A percentile compares a stretch with the other conserved stretches of the same genome.
phyloP scores from a whole-genome alignment of 2,329 filamentous ascomycete genomes.

The Trichoderma hamatum region DNA sequence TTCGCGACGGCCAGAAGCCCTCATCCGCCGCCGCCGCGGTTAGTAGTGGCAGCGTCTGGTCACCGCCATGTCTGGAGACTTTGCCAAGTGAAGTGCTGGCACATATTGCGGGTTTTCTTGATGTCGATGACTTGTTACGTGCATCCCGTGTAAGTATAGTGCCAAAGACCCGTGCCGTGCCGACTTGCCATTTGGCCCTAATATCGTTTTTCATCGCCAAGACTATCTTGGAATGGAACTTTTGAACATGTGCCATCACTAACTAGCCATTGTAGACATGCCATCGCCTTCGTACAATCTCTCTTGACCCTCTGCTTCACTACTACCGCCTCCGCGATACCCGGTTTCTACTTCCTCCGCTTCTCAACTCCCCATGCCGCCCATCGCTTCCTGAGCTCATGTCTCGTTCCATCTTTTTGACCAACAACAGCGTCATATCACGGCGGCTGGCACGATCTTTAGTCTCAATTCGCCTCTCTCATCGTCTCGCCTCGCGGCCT shows the following conservation, averaged over 20 bases:
- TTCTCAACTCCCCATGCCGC: slow-evolving; percentile 59
- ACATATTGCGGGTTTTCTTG: slow-evolving; percentile 58
- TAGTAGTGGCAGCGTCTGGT: neutral
- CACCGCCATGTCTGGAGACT: slow-evolving; percentile 40
- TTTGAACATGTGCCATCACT: slow-evolving; percentile 10
- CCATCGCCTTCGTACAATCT: slow-evolving; percentile 63
- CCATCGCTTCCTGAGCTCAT: slow-evolving; percentile 66
- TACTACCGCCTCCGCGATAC: slow-evolving; percentile 61
- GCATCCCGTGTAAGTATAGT: slow-evolving; percentile 56
- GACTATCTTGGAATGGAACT: neutral
- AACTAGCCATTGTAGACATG: slow-evolving; percentile 52
- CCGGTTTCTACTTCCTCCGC: slow-evolving; percentile 56
- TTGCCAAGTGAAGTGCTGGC: slow-evolving; percentile 62
- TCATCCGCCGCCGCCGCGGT: neutral
- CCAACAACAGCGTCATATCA: slow-evolving; percentile 66
- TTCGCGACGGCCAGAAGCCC: neutral
- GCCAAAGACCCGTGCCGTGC: neutral
- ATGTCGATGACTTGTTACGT: slow-evolving; percentile 59
- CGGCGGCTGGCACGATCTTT: slow-evolving; percentile 65
- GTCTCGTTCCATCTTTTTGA: slow-evolving; percentile 66
- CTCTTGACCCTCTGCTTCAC: slow-evolving; percentile 67
- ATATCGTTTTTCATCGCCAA: neutral
- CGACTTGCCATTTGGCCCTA: neutral
- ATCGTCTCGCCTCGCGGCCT: slow-evolving; percentile 62
- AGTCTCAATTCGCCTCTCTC: slow-evolving; percentile 66